Evolutionary conservation across 139 green algal species (phyloP), one percentile per base, ranked within the genome.

Genomic region (Klebsormidium nitens): DNA sequence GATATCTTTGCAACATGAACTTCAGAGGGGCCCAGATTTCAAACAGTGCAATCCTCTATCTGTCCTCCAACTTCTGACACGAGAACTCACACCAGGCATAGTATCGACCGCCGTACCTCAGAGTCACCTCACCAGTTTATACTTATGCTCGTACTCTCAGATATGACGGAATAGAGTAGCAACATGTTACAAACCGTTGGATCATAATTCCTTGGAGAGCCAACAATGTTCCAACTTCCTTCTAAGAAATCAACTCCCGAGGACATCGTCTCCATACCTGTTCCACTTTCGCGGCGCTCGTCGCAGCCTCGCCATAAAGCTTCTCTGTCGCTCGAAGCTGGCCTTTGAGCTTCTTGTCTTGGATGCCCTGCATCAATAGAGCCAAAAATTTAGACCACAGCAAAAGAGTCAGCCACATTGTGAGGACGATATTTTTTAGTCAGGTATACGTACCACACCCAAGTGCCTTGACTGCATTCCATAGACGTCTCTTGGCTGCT

Each of bases 261-360:
- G 17, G 44, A 28, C 17, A 19, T 52, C 44, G 44, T 28, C 44
- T 52, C 17, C 52, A 8, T 23, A 61, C 52, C 52, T 61, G 17
- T 34, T 72, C 62, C 23, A 17, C 3, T 5, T 31, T 29, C 62
- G 71, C 71, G 1, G 48, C 52, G 3, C 77, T 66, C 28, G 71
- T 44, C 36, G 88, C 85, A 0, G 89, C 86, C 29, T 91, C 76
- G 0, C 44, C 36, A 3, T 83, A 79, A 37, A 95, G 60, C 1
- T 61, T 42, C 76, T 93, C 86, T 2, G 42, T 68, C 55, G 89
- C 77, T 55, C 66, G 80, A 36, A 95, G 66, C 73, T 85, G 76
- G 34, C 87, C 90, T 64, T 89, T 89, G 0, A 94, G 83, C 82
- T 96, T 96, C 67, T 89, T 93, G 71, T 96, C 91, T 46, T 37